phyloP scores from a whole-genome alignment of 2,329 filamentous ascomycete genomes.

The Monosporascus ibericus region DNA sequence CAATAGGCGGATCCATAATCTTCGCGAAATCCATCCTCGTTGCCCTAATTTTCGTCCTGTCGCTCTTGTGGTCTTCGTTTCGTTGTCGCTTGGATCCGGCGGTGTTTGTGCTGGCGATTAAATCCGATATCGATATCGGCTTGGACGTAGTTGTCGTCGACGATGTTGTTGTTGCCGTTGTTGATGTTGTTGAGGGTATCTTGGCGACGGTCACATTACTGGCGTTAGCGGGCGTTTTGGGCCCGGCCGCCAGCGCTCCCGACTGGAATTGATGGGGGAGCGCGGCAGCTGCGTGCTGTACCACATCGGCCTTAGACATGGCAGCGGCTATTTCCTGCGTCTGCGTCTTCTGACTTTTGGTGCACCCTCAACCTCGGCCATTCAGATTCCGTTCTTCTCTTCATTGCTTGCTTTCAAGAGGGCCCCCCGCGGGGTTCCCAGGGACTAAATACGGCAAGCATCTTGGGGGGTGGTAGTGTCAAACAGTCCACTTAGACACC shows the following conservation, averaged over 20 bases:
- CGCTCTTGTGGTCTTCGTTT: slow-evolving; percentile 24
- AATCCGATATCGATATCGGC: slow-evolving; percentile 4
- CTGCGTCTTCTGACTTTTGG: not conserved
- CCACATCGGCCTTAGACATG: slow-evolving; percentile 29
- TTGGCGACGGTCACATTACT: slow-evolving; percentile 7
- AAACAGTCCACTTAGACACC: not conserved
- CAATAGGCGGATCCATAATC: slow-evolving; percentile 43
- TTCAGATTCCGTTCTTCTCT: slow-evolving; percentile 26
- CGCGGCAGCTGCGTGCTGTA: slow-evolving; percentile 25
- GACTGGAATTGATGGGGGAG: slow-evolving; percentile 22
- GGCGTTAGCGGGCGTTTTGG: slow-evolving; percentile 8
- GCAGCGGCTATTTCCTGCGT: slow-evolving; percentile 13
- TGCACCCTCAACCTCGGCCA: slow-evolving; percentile 19
- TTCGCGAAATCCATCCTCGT: slow-evolving; percentile 19
- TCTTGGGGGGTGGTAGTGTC: not conserved
- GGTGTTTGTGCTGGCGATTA: slow-evolving; percentile 6
- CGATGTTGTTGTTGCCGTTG: slow-evolving; percentile 5
- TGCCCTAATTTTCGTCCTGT: slow-evolving; percentile 25
- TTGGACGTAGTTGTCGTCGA: slow-evolving; percentile 5
- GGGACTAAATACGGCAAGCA: slow-evolving; percentile 15
- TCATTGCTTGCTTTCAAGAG: slow-evolving; percentile 10
- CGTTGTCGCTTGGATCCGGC: slow-evolving; percentile 23
- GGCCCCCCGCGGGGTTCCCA: slow-evolving; percentile 25
- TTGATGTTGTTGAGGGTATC: slow-evolving; percentile 6
- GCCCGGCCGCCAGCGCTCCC: slow-evolving; percentile 20